Conservation (phyloP, 106 monocot genomes). For the Dendrobium nobile region DNA sequence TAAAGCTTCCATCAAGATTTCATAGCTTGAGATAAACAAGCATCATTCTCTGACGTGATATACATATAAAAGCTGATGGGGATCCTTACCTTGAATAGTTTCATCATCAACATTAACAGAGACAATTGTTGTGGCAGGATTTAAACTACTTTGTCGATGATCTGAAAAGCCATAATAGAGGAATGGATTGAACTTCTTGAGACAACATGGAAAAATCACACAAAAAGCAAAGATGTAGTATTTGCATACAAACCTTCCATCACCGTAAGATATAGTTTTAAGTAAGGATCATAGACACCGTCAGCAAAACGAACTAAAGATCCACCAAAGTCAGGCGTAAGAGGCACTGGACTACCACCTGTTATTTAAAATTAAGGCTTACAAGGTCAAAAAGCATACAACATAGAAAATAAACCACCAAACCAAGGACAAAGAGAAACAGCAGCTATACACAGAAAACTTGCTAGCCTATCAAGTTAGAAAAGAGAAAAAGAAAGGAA, state of each 20-base stretch:
- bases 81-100: constrained; percentile 47
- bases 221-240: not conserved
- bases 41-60: not conserved
- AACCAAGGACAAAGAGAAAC: not conserved
- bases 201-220: not conserved
- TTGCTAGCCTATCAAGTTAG: not conserved
- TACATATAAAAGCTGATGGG: not conserved
- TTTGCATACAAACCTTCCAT: constrained; percentile 63
- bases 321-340: constrained; percentile 85
- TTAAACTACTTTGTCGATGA: constrained; percentile 52
- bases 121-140: constrained; percentile 66
- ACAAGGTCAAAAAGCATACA: not conserved
- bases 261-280: constrained; percentile 64
- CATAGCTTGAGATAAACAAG: not conserved
- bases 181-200: not conserved
- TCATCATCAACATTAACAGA: constrained; percentile 30
- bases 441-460: not conserved
- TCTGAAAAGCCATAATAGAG: constrained; percentile 35
- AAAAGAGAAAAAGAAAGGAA: not conserved
- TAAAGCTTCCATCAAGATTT: not conserved
- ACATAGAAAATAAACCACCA: not conserved
- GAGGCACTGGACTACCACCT: constrained; percentile 45
- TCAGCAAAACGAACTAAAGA: constrained; percentile 64
- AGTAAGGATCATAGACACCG: constrained; percentile 68
- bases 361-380: constrained; percentile 5